These are phyloP conservation scores for Penstemon newberryi DNA, from an alignment of 257 asterid species.

Conservation along the genomic window DNA sequence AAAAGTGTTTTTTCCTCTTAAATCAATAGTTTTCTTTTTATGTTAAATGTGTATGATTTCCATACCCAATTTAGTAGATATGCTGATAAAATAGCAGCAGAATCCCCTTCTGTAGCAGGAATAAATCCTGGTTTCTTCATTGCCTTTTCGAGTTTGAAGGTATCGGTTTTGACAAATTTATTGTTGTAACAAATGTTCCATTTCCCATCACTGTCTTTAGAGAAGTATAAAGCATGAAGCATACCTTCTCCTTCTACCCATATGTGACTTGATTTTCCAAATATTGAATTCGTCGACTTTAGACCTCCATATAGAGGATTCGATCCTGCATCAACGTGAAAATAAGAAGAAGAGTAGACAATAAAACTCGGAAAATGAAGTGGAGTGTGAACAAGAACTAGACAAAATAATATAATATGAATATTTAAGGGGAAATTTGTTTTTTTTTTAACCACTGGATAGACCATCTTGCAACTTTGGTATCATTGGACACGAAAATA, in stretches of 20 bases:
- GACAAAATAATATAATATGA: too few species aligned
- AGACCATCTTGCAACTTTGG: too few species aligned
- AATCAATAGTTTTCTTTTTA: too few species aligned
- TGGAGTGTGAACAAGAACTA: neutral
- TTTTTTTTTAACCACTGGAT: too few species aligned
- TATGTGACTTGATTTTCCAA: constrained; percentile 44
- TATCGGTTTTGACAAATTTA: constrained; percentile 43
- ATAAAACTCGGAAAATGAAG: neutral
- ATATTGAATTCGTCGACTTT: constrained; percentile 41
- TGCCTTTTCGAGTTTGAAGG: constrained; percentile 38
- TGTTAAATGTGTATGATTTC: neutral
- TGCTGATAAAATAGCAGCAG: constrained; percentile 46
- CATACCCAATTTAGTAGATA: constrained; percentile 49
- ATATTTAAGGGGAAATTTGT: too few species aligned
- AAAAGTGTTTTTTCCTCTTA: too few species aligned
- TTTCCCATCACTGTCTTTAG: constrained; percentile 20
- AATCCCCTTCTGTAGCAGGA: constrained; percentile 53
- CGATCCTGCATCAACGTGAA: constrained; percentile 35
- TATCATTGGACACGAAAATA: too few species aligned
- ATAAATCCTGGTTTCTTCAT: constrained; percentile 40
- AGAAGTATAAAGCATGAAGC: constrained; percentile 52
- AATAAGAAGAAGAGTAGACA: neutral
- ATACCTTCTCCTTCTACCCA: constrained; percentile 63
- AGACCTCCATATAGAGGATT: constrained; percentile 49
- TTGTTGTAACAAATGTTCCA: constrained; percentile 40